Evolutionary conservation across 805 yeast genomes (phyloP).

Genomic region (Pachysolen tannophilus): DNA sequence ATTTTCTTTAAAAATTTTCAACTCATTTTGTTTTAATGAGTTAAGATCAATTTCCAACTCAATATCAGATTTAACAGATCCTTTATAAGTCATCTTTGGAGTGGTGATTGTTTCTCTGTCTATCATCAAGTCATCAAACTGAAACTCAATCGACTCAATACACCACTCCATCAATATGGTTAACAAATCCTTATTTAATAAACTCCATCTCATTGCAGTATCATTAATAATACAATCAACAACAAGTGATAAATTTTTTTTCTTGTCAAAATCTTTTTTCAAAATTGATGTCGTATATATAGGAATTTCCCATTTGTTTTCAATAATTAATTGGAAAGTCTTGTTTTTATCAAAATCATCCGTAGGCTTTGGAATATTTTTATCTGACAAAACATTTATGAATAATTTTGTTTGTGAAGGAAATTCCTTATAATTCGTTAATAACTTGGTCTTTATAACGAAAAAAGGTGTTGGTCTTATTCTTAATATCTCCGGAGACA

Average conservation of each 20-base stretch:
- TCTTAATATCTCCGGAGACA: no score
- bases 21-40: conserved; percentile 27
- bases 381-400: conserved; percentile 66
- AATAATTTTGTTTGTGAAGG: conserved; percentile 54
- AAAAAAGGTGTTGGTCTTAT: conserved; percentile 57
- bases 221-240: conserved; percentile 76
- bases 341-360: conserved; percentile 42
- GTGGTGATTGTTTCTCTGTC: conserved; percentile 51
- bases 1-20: conserved; percentile 20
- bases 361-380: conserved; percentile 55
- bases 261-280: conserved; percentile 54
- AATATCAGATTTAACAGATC: conserved; percentile 40
- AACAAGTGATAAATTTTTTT: conserved; percentile 55
- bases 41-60: conserved; percentile 36
- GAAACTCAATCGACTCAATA: conserved; percentile 65
- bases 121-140: conserved; percentile 31
- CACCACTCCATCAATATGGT: conserved; percentile 77
- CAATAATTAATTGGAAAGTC: conserved; percentile 57
- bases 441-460: conserved; percentile 59
- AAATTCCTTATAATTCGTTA: conserved; percentile 22
- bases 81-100: conserved; percentile 73
- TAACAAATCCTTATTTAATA: conserved; percentile 48
- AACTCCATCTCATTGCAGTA: conserved; percentile 53
- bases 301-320: conserved; percentile 81
- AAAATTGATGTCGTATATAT: conserved; percentile 55